Evolutionary conservation across 176 grass and related monocot genomes (phyloP).

Genomic region (Saccharum officinarum): DNA sequence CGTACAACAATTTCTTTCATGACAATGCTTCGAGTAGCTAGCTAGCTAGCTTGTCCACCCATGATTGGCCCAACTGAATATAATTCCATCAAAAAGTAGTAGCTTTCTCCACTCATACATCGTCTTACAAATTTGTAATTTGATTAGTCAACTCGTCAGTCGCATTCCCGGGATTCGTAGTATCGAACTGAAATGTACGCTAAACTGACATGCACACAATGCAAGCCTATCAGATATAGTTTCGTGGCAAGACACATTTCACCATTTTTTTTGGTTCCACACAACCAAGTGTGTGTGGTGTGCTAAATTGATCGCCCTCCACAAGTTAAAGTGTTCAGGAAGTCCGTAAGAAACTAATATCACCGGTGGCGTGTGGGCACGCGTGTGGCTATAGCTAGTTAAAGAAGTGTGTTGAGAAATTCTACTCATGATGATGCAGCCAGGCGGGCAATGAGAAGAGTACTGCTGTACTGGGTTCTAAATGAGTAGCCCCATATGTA

Average conservation of each 20-base stretch:
- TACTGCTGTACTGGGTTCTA: background rate
- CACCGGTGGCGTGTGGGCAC: too few species aligned
- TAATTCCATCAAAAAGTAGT: background rate
- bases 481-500: too few species aligned
- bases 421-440: background rate
- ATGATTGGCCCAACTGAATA: background rate
- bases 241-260: background rate
- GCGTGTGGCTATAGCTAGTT: too few species aligned
- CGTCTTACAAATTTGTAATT: background rate
- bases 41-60: background rate
- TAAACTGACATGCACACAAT: background rate
- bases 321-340: too few species aligned
- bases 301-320: too few species aligned
- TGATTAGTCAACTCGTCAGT: background rate
- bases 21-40: background rate
- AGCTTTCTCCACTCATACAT: background rate
- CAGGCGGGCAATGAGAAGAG: background rate
- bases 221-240: background rate
- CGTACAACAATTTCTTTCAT: conserved; percentile 13
- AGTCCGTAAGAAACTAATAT: too few species aligned
- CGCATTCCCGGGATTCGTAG: background rate
- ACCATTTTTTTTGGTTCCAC: background rate
- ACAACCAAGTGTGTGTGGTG: too few species aligned
- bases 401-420: background rate
- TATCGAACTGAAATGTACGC: background rate